Evolutionary conservation across 495 filamentous ascomycete genomes (phyloP).

Genomic region (Neurospora sp.): DNA sequence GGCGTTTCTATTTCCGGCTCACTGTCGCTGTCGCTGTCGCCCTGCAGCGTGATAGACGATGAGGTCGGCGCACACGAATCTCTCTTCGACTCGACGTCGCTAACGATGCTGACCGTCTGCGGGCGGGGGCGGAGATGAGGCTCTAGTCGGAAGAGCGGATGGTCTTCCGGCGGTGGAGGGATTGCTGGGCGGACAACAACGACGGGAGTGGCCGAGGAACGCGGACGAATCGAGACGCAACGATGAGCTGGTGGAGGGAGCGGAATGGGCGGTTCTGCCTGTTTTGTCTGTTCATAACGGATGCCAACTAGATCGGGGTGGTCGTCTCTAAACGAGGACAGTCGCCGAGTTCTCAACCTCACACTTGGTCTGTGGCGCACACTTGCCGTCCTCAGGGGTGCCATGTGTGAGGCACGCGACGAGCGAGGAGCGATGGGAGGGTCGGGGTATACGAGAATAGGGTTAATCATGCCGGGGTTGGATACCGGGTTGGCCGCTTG

Average conservation of each 20-base stretch:
- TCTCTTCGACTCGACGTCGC: constrained; percentile 26
- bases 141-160: constrained; percentile 35
- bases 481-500: background rate
- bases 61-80: constrained; percentile 45
- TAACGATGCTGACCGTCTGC: background rate
- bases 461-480: background rate
- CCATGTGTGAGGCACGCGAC: constrained; percentile 16
- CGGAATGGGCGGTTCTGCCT: constrained; percentile 46
- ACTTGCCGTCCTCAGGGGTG: constrained; percentile 25
- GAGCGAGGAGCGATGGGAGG: constrained; percentile 7
- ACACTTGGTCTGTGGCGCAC: constrained; percentile 26
- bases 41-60: constrained; percentile 37
- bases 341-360: constrained; percentile 23
- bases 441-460: constrained; percentile 8
- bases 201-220: constrained; percentile 9
- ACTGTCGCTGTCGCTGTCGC: constrained; percentile 20
- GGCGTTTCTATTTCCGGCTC: background rate
- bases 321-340: constrained; percentile 37
- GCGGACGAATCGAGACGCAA: constrained; percentile 9
- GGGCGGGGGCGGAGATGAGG: constrained; percentile 11
- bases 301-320: constrained; percentile 35
- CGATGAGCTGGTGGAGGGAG: constrained; percentile 33
- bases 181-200: constrained; percentile 28
- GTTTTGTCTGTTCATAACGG: constrained; percentile 45
- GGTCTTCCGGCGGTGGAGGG: constrained; percentile 36